Conservation (phyloP, 129 eudicot species). For the Heracleum sosnowskyi region DNA sequence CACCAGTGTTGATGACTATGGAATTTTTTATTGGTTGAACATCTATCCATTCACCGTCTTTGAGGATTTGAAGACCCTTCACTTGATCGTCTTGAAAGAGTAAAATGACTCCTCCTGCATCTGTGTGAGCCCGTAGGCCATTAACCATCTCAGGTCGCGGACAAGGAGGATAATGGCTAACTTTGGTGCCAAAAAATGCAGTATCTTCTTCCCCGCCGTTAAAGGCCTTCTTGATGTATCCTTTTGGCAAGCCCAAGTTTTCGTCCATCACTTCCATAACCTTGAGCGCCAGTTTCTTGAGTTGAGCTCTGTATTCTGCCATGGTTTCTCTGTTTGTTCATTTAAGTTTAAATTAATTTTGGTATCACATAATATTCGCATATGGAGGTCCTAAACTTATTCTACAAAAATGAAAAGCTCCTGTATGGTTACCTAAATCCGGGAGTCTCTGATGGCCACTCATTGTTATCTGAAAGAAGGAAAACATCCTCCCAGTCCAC, state of each 20-base stretch:
- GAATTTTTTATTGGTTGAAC: conserved; percentile 49
- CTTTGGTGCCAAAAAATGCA: conserved; percentile 76
- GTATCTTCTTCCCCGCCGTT: conserved; percentile 32
- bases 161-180: conserved; percentile 82
- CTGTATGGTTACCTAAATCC: conserved; percentile 56
- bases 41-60: conserved; percentile 63
- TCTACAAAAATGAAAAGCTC: no score
- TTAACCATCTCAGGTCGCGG: conserved; percentile 55
- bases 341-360: not conserved
- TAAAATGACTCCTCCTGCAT: conserved; percentile 77
- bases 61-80: conserved; percentile 64
- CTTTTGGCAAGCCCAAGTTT: conserved; percentile 52
- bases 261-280: conserved; percentile 64
- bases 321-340: conserved; percentile 41
- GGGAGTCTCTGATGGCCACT: conserved; percentile 61
- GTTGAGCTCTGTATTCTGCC: conserved; percentile 42
- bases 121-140: conserved; percentile 85
- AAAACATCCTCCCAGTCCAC: conserved; percentile 23
- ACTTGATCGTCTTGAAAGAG: conserved; percentile 76
- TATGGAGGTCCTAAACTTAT: not conserved
- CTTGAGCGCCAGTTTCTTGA: conserved; percentile 48
- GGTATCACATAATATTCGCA: not conserved
- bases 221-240: conserved; percentile 54
- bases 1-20: conserved; percentile 15
- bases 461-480: conserved; percentile 58